These are phyloP conservation scores for Sarocladium strictum DNA, from an alignment of 2,329 filamentous ascomycete genomes.

Conservation along the genomic window DNA sequence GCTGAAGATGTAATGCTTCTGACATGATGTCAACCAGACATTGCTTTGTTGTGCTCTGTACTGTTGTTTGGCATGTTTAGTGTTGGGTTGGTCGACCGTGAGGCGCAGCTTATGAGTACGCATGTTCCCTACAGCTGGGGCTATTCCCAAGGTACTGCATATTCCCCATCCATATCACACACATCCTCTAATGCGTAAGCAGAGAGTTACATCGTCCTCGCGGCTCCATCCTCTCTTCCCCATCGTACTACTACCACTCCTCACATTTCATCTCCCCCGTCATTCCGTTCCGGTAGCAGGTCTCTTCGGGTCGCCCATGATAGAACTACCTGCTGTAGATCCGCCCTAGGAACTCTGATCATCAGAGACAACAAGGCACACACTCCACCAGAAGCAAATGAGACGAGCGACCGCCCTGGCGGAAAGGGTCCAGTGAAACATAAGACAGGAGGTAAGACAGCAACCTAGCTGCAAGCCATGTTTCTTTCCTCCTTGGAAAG, in stretches of 20 bases:
- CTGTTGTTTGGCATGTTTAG: too few relatives aligned
- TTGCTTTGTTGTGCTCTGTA: too few relatives aligned
- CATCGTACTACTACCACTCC: not conserved
- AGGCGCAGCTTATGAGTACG: too few relatives aligned
- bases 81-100: too few relatives aligned
- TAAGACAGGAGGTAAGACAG: not conserved
- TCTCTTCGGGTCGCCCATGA: not conserved
- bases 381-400: not conserved
- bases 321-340: not conserved
- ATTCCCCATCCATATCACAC: not conserved
- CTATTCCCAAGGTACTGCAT: too few relatives aligned
- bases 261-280: not conserved
- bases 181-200: not conserved
- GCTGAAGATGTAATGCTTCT: too few relatives aligned
- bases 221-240: not conserved
- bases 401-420: not conserved
- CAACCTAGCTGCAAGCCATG: not conserved
- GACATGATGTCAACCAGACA: too few relatives aligned
- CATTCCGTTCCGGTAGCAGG: not conserved
- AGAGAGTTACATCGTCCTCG: conserved; percentile 2
- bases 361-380: not conserved
- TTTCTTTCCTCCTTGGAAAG: not conserved
- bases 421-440: not conserved
- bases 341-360: not conserved
- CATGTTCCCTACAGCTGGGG: too few relatives aligned